A percentile compares a stretch with the other conserved stretches of the same genome.
These are phyloP conservation scores for Wakefieldia striispora DNA, from an alignment of 768 basidiomycete genomes.

Conservation along the genomic window DNA sequence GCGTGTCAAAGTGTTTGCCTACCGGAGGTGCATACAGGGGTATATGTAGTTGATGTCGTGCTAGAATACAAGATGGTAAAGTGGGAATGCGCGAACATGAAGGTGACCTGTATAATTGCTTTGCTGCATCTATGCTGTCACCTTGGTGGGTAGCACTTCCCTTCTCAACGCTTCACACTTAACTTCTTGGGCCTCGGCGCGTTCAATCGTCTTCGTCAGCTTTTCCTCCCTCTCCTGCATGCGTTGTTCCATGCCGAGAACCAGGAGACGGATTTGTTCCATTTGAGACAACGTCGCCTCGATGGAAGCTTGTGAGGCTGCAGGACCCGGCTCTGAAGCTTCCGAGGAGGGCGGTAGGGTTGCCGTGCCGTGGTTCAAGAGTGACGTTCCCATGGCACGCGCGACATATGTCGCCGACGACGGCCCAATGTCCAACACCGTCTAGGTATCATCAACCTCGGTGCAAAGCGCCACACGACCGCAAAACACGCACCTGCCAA, in stretches of 20 bases:
- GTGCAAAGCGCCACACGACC: background rate
- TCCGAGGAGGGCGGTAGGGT: slow-evolving; percentile 19
- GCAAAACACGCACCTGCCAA: slow-evolving; percentile 61
- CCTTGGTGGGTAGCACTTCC: slow-evolving; percentile 31
- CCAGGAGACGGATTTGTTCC: slow-evolving; percentile 64
- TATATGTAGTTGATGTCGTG: slow-evolving; percentile 12
- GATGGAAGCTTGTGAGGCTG: slow-evolving; percentile 24
- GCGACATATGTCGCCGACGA: slow-evolving; percentile 28
- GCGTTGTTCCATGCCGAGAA: slow-evolving; percentile 76
- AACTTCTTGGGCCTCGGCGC: slow-evolving; percentile 57
- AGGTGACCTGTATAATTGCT: slow-evolving; percentile 1
- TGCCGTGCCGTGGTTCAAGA: slow-evolving; percentile 22
- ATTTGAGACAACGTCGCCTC: slow-evolving; percentile 56
- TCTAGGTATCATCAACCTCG: slow-evolving; percentile 11
- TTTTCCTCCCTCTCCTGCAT: slow-evolving; percentile 62
- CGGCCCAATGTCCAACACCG: slow-evolving; percentile 37
- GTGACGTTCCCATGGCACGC: slow-evolving; percentile 28
- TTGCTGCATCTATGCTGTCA: slow-evolving; percentile 6
- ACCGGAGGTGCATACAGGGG: slow-evolving; percentile 6
- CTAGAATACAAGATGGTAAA: slow-evolving; percentile 24
- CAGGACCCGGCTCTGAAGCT: slow-evolving; percentile 6
- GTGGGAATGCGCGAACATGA: slow-evolving; percentile 11
- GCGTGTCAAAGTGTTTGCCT: slow-evolving; percentile 13
- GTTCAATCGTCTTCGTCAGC: slow-evolving; percentile 55
- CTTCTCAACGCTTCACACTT: slow-evolving; percentile 51